Conservation (phyloP, 2,329 filamentous ascomycete species). For the Microdochium bolleyi region DNA sequence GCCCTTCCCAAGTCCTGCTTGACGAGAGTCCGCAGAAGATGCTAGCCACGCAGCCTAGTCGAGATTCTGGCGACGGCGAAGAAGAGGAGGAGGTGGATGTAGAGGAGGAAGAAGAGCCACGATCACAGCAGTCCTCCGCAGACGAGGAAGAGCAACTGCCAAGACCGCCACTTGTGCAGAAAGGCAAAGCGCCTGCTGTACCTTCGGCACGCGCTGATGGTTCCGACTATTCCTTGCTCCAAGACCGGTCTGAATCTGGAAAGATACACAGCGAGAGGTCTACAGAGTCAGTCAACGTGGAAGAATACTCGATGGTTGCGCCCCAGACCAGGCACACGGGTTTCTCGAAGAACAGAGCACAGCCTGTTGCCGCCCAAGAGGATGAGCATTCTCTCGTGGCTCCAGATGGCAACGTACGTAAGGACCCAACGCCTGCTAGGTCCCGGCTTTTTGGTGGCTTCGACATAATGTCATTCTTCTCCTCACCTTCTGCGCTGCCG, state of each 20-base stretch:
- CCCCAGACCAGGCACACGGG: constrained; percentile 14
- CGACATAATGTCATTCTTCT: constrained; percentile 1
- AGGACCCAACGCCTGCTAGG: constrained; percentile 10
- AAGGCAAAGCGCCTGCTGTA: neutral
- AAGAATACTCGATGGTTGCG: constrained; percentile 38
- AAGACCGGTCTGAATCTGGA: neutral
- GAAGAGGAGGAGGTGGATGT: constrained; percentile 9
- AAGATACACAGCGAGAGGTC: neutral
- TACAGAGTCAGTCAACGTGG: constrained; percentile 12
- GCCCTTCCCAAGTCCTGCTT: constrained; percentile 22
- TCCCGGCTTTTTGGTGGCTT: constrained; percentile 6
- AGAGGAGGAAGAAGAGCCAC: neutral
- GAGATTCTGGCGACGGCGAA: constrained; percentile 8
- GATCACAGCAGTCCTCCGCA: too few relatives aligned
- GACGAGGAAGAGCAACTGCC: neutral
- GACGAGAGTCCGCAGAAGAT: constrained; percentile 8
- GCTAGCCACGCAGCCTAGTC: constrained; percentile 13
- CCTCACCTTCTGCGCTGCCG: neutral
- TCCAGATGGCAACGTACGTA: neutral
- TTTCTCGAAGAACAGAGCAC: neutral
- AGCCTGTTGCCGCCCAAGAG: neutral
- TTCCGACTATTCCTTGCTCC: constrained; percentile 1
- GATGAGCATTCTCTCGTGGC: neutral
- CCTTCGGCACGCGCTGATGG: neutral
- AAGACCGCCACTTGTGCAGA: neutral